Evolutionary conservation across 306 rosid genomes (phyloP).

Genomic region (apple (Malus domestica)): ASM211411v1 NC_041792.1:5248001-5248500

Average conservation of each 20-base stretch:
- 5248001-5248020: background rate
- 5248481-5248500: background rate
- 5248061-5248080: background rate
- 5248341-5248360: background rate
- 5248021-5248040: background rate
- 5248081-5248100: no score
- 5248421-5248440: background rate
- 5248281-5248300: no score
- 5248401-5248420: background rate
- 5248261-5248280: background rate
- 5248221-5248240: no score
- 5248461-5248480: background rate
- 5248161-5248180: no score
- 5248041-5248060: background rate
- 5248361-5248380: background rate
- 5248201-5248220: no score
- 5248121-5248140: no score
- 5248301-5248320: background rate
- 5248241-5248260: background rate
- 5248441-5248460: background rate
- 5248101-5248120: no score
- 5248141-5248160: no score
- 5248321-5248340: background rate
- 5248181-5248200: no score
- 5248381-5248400: background rate